These are phyloP conservation scores for Fusarium acutatum DNA, from an alignment of 2,329 filamentous ascomycete species.

Conservation along the genomic window DNA sequence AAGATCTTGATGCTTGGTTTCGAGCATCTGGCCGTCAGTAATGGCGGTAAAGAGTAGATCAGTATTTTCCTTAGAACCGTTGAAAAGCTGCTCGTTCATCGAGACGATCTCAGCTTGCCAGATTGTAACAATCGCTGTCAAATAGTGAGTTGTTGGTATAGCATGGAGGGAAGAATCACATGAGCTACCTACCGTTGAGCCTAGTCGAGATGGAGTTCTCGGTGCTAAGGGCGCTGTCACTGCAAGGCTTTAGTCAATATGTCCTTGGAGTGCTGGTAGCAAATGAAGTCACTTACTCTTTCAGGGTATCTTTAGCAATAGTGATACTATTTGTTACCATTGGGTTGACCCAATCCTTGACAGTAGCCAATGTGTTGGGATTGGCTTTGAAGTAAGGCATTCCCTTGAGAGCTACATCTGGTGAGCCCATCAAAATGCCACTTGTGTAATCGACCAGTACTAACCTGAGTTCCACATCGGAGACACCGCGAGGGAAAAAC, in stretches of 20 bases:
- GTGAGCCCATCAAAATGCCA: background rate
- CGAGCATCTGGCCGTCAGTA: background rate
- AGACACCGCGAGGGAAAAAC: background rate
- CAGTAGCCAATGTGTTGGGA: background rate
- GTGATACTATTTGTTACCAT: background rate
- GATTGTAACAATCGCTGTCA: background rate
- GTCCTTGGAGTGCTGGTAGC: rapidly evolving
- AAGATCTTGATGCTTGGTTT: background rate
- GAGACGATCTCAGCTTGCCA: background rate
- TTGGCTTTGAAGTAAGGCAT: background rate
- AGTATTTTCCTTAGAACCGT: background rate
- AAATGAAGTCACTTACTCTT: background rate
- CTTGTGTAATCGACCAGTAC: rapidly evolving
- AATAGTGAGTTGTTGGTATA: too few species aligned
- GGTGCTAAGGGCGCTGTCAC: background rate
- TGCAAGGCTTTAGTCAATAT: background rate
- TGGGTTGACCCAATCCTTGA: background rate
- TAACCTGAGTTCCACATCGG: background rate
- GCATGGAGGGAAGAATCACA: rapidly evolving
- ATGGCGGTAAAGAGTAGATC: background rate
- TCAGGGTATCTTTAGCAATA: background rate
- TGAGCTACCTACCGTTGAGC: background rate
- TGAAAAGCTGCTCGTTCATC: background rate
- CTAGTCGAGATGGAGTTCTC: background rate
- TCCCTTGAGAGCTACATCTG: background rate